A percentile compares a stretch with the other conserved stretches of the same genome.
These are phyloP conservation scores for Lotus japonicus DNA, from an alignment of 306 rosid species.

Conservation along the genomic window DNA sequence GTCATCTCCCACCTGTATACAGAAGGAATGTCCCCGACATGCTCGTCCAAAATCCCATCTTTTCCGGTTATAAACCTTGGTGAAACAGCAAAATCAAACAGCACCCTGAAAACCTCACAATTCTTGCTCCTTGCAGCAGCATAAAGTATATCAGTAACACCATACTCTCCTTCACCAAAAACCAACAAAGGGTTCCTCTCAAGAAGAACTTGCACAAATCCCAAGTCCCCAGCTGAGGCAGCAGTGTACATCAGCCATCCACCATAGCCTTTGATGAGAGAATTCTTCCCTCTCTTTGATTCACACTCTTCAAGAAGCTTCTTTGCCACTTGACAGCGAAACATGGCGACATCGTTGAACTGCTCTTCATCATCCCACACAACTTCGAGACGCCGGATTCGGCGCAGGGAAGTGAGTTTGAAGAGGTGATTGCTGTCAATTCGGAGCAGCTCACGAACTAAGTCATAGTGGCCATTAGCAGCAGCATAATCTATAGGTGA, in stretches of 20 bases:
- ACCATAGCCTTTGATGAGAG: conserved; percentile 80
- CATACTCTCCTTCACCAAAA: conserved; percentile 40
- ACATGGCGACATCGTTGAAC: conserved; percentile 68
- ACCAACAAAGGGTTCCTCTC: conserved; percentile 33
- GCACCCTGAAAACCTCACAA: conserved; percentile 31
- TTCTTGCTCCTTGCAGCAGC: conserved; percentile 40
- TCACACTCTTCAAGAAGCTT: conserved; percentile 67
- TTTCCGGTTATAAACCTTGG: conserved; percentile 55
- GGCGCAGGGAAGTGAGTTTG: conserved; percentile 87
- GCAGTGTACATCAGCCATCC: conserved; percentile 99
- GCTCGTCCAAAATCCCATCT: conserved; percentile 59
- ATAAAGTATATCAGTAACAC: conserved; percentile 33
- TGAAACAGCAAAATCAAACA: conserved; percentile 60
- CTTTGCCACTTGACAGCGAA: conserved; percentile 58
- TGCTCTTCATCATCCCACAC: conserved; percentile 95
- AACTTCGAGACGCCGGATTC: conserved; percentile 81
- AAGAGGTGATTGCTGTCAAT: conserved; percentile 85
- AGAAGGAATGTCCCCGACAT: conserved; percentile 57
- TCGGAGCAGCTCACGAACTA: conserved; percentile 76
- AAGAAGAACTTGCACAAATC: conserved; percentile 40
- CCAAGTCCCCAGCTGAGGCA: conserved; percentile 84
- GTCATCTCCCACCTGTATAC: conserved; percentile 83
- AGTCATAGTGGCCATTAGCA: conserved; percentile 92
- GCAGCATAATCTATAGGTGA: conserved; percentile 98
- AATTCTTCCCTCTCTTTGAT: conserved; percentile 53